Conservation (phyloP, 2,329 filamentous ascomycete species). For the Neonectria sp. region DNA sequence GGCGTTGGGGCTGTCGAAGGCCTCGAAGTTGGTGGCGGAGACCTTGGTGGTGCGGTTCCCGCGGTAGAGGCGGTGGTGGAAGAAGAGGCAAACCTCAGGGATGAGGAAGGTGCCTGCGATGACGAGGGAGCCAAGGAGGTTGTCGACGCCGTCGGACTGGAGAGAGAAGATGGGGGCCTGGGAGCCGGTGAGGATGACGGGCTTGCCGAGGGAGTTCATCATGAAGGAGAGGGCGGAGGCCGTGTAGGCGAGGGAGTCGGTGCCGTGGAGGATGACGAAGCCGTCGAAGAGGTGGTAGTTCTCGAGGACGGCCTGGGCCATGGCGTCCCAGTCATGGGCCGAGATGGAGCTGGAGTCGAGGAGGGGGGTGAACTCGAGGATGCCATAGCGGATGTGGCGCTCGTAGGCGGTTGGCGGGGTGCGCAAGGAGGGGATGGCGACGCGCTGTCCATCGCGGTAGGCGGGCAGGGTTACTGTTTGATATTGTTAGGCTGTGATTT, state of each 20-base stretch:
- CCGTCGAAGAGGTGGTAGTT: constrained; percentile 94
- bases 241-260: constrained; percentile 91
- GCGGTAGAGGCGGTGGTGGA: constrained; percentile 91
- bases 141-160: constrained; percentile 93
- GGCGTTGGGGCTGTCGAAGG: constrained; percentile 91
- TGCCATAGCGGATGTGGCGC: constrained; percentile 85
- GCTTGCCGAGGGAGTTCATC: constrained; percentile 91
- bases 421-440: constrained; percentile 77
- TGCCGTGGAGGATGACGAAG: constrained; percentile 92
- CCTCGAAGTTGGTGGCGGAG: constrained; percentile 87
- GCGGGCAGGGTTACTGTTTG: constrained; percentile 64
- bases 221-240: constrained; percentile 94
- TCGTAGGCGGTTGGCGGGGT: constrained; percentile 87
- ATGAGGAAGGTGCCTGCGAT: constrained; percentile 94
- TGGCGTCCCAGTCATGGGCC: constrained; percentile 87
- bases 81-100: constrained; percentile 93
- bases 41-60: constrained; percentile 92
- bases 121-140: constrained; percentile 88
- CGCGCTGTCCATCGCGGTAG: constrained; percentile 63
- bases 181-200: constrained; percentile 87
- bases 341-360: constrained; percentile 94
- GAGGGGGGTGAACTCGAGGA: constrained; percentile 86
- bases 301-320: constrained; percentile 82
- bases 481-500: constrained; percentile 9
- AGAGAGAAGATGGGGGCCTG: constrained; percentile 91